phyloP scores from a whole-genome alignment of 352 stramenopile species.

The Globisporangium paddicum region DNA sequence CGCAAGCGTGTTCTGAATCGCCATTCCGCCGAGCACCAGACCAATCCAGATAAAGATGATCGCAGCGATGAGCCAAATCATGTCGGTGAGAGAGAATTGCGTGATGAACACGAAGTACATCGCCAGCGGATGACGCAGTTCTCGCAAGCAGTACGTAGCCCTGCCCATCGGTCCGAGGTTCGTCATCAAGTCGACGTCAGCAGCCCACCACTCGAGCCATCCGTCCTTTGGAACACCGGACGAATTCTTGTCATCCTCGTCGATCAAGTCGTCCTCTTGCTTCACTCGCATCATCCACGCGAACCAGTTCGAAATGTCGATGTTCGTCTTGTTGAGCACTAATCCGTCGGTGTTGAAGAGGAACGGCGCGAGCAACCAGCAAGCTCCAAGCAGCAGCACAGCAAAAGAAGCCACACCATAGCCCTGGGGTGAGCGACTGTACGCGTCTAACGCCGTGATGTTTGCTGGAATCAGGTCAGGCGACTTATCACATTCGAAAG shows the following conservation, averaged over 20 bases:
- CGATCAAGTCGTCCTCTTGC: slow-evolving; percentile 27
- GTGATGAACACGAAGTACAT: slow-evolving; percentile 84
- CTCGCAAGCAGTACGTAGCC: slow-evolving; percentile 74
- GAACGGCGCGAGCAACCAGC: slow-evolving; percentile 81
- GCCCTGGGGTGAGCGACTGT: slow-evolving; percentile 53
- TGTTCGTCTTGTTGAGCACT: slow-evolving; percentile 75
- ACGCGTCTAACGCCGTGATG: slow-evolving; percentile 60
- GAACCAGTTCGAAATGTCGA: slow-evolving; percentile 81
- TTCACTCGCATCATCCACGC: slow-evolving; percentile 82
- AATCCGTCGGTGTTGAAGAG: slow-evolving; percentile 89
- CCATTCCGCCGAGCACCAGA: slow-evolving; percentile 49
- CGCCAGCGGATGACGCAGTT: slow-evolving; percentile 67
- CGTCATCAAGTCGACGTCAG: slow-evolving; percentile 65
- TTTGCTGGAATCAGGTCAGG: slow-evolving; percentile 56
- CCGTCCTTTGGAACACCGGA: slow-evolving; percentile 52
- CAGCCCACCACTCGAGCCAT: slow-evolving; percentile 73
- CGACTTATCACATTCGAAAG: slow-evolving; percentile 40
- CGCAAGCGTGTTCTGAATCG: slow-evolving; percentile 39
- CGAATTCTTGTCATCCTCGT: slow-evolving; percentile 27
- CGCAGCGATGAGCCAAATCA: slow-evolving; percentile 39
- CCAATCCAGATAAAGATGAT: slow-evolving; percentile 46
- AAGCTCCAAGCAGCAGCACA: slow-evolving; percentile 73
- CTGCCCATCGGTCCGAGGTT: slow-evolving; percentile 63
- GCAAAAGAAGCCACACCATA: slow-evolving; percentile 82
- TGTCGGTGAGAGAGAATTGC: slow-evolving; percentile 46